These are phyloP conservation scores for Chlorella sp. DNA, from an alignment of 139 green algal species.

Conservation along the genomic window DNA sequence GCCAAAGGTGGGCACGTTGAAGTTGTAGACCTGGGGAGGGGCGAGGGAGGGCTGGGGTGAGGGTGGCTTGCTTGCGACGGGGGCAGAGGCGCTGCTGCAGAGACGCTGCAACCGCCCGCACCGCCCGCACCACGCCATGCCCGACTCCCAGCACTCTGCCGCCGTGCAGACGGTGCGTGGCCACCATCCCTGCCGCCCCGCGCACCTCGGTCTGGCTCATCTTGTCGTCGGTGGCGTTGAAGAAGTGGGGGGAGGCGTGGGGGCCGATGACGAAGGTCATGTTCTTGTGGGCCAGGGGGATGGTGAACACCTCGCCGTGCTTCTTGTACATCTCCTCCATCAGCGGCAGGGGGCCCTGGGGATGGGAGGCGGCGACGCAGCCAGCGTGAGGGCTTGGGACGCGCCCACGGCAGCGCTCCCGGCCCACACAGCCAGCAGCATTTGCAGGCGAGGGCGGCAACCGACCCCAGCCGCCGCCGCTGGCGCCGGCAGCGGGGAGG, in stretches of 20 bases:
- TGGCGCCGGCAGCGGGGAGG: neutral
- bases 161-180: too few species aligned
- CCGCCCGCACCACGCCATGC: too few species aligned
- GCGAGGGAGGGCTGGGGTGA: too few species aligned
- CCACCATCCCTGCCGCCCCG: neutral
- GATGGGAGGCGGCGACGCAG: neutral
- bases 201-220: slow-evolving; percentile 91
- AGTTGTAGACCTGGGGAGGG: slow-evolving; percentile 91
- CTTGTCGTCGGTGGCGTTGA: slow-evolving; percentile 94
- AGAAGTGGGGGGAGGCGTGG: slow-evolving; percentile 92
- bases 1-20: slow-evolving; percentile 98
- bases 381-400: neutral
- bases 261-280: slow-evolving; percentile 98
- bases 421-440: neutral
- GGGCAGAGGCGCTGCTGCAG: too few species aligned
- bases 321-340: slow-evolving; percentile 85
- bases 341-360: slow-evolving; percentile 85
- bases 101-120: too few species aligned
- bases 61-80: too few species aligned
- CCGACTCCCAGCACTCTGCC: too few species aligned
- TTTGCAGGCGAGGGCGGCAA: too few species aligned
- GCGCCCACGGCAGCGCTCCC: neutral
- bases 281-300: slow-evolving; percentile 95
- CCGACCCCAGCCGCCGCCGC: neutral
- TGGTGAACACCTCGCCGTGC: slow-evolving; percentile 94